A percentile compares a stretch with the other conserved stretches of the same genome.
Evolutionary conservation across 257 asterid species (phyloP).

Genomic region (Solanum tarapatanum): DNA sequence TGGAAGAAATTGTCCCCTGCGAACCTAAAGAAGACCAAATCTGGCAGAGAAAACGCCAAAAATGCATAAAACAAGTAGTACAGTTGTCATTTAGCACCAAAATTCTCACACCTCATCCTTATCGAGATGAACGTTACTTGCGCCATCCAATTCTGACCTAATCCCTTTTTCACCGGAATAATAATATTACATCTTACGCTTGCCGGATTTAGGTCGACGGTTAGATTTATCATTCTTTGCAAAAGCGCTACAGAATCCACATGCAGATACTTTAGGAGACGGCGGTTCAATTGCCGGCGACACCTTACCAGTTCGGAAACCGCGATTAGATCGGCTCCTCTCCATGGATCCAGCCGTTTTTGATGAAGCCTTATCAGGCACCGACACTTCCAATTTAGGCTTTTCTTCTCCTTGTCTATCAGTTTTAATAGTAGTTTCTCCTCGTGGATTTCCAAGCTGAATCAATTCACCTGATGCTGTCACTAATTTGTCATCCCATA

Average conservation of each 20-base stretch:
- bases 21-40: background rate
- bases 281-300: slow-evolving; percentile 43
- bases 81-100: slow-evolving; percentile 8
- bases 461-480: slow-evolving; percentile 30
- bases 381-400: background rate
- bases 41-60: background rate
- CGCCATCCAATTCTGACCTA: slow-evolving; percentile 1
- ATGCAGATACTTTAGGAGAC: slow-evolving; percentile 41
- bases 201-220: slow-evolving; percentile 26
- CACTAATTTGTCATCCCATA: slow-evolving; percentile 71
- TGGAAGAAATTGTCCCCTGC: background rate
- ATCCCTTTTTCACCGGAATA: slow-evolving; percentile 1
- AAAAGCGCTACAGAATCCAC: slow-evolving; percentile 43
- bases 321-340: slow-evolving; percentile 33
- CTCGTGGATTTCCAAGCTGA: slow-evolving; percentile 11
- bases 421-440: slow-evolving; percentile 7
- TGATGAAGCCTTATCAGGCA: background rate
- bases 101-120: slow-evolving; percentile 18
- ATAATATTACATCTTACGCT: slow-evolving; percentile 15
- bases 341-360: slow-evolving; percentile 31
- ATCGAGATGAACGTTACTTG: slow-evolving; percentile 3
- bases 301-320: slow-evolving; percentile 33
- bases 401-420: background rate
- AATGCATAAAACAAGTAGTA: background rate
- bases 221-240: slow-evolving; percentile 20